phyloP scores from a whole-genome alignment of 2,329 filamentous ascomycete species.

The Chaetomiaceae sp. region DNA sequence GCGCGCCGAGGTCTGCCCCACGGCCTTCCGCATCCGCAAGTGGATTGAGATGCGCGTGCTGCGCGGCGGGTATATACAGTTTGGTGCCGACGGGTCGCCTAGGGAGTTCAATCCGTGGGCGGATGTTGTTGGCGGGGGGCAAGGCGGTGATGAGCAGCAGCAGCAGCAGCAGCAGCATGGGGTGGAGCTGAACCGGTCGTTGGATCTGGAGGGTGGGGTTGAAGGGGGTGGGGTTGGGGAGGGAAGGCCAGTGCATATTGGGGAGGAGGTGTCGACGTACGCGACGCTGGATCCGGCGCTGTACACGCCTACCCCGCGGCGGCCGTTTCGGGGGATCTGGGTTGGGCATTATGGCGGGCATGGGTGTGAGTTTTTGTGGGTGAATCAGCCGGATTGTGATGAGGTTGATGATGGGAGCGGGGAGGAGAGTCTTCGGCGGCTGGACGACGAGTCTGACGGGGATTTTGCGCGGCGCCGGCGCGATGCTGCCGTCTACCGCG shows the following conservation, averaged over 20 bases:
- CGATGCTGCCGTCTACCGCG: constrained; percentile 44
- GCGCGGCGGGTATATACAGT: not conserved
- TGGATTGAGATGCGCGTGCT: constrained; percentile 61
- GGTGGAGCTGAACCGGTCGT: no score
- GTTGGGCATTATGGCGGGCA: constrained; percentile 85
- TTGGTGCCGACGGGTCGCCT: not conserved
- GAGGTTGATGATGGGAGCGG: constrained; percentile 36
- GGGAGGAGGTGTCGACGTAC: constrained; percentile 55
- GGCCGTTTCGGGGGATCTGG: constrained; percentile 88
- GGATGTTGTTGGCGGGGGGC: no score
- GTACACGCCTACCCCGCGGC: constrained; percentile 75
- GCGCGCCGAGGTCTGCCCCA: constrained; percentile 57
- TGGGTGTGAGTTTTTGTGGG: constrained; percentile 79
- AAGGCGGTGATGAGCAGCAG: no score
- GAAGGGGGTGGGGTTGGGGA: no score
- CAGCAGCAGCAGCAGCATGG: no score
- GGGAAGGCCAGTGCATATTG: constrained; percentile 41
- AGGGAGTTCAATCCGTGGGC: no score
- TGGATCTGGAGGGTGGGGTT: no score
- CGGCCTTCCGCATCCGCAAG: constrained; percentile 65
- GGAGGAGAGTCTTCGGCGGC: constrained; percentile 32
- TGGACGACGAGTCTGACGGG: constrained; percentile 31
- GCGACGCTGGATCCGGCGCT: constrained; percentile 63
- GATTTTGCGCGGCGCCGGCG: constrained; percentile 19
- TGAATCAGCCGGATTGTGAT: constrained; percentile 65